Evolutionary conservation across 2,329 filamentous ascomycete species (phyloP).

Genomic region (Aspergillus transmontanensis): DNA sequence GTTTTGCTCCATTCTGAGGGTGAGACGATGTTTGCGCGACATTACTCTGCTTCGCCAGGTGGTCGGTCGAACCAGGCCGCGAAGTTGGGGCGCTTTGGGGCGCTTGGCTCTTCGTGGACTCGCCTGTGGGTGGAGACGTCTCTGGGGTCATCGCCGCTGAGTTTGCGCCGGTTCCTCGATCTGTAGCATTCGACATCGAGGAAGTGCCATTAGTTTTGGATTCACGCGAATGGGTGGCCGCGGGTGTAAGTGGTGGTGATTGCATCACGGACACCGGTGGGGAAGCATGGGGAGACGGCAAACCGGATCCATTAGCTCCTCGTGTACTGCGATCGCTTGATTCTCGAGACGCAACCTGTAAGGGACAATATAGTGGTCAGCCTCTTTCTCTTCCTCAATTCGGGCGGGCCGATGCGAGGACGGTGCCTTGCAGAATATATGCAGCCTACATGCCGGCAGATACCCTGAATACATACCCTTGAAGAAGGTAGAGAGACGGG

Average conservation of each 20-base stretch:
- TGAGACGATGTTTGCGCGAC: slow-evolving; percentile 46
- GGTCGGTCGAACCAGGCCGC: slow-evolving; percentile 45
- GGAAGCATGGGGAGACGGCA: slow-evolving; percentile 67
- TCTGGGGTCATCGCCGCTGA: slow-evolving; percentile 54
- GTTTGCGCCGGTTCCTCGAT: slow-evolving; percentile 35
- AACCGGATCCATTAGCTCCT: slow-evolving; percentile 63
- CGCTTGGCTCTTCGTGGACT: slow-evolving; percentile 32
- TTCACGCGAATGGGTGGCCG: slow-evolving; percentile 69
- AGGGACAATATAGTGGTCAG: slow-evolving; percentile 11
- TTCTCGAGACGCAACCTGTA: slow-evolving; percentile 52
- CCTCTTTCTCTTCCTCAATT: slow-evolving; percentile 5
- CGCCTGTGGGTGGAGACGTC: slow-evolving; percentile 51
- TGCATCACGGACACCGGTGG: slow-evolving; percentile 72
- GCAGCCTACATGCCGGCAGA: background rate
- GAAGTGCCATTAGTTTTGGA: slow-evolving; percentile 39
- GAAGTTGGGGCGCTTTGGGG: slow-evolving; percentile 42
- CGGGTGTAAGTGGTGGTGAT: slow-evolving; percentile 86
- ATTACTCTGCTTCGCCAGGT: slow-evolving; percentile 46
- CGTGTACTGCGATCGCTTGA: slow-evolving; percentile 62
- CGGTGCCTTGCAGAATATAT: background rate
- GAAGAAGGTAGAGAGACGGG: slow-evolving; percentile 77
- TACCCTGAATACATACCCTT: slow-evolving; percentile 40
- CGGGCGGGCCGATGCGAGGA: slow-evolving; percentile 9
- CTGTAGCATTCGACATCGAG: slow-evolving; percentile 33
- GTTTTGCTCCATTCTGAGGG: slow-evolving; percentile 50